Evolutionary conservation across 2,329 filamentous ascomycete species (phyloP).

Genomic region (Colletotrichum graminicola): DNA sequence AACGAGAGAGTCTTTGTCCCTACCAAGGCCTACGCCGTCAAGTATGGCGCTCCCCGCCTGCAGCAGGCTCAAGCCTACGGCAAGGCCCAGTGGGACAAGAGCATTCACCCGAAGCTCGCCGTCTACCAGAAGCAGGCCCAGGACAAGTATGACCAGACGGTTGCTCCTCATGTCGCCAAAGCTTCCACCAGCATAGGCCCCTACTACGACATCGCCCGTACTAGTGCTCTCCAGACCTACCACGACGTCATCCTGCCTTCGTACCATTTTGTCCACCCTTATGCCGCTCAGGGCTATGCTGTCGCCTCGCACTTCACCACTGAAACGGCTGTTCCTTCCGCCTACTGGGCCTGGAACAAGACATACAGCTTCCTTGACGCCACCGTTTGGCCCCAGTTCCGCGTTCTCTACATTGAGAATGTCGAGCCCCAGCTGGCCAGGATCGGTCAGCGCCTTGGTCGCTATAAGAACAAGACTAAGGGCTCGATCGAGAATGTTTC

Average conservation of each 20-base stretch:
- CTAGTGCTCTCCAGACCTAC: slow-evolving; percentile 75
- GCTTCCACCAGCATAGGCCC: slow-evolving; percentile 71
- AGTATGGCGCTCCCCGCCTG: slow-evolving; percentile 81
- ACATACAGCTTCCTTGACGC: slow-evolving; percentile 78
- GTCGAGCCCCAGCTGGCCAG: slow-evolving; percentile 95
- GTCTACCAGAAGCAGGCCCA: slow-evolving; percentile 72
- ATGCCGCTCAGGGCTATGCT: slow-evolving; percentile 76
- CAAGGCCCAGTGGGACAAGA: slow-evolving; percentile 81
- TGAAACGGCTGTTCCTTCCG: slow-evolving; percentile 78
- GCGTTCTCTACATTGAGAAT: slow-evolving; percentile 86
- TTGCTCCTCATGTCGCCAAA: slow-evolving; percentile 81
- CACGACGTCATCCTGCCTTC: slow-evolving; percentile 80
- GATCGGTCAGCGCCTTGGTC: slow-evolving; percentile 89
- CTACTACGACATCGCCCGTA: slow-evolving; percentile 77
- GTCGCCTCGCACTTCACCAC: slow-evolving; percentile 75
- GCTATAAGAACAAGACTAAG: slow-evolving; percentile 70
- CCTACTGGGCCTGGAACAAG: slow-evolving; percentile 77
- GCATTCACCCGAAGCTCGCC: slow-evolving; percentile 79
- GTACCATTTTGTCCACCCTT: slow-evolving; percentile 80
- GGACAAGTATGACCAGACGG: slow-evolving; percentile 74
- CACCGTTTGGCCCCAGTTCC: slow-evolving; percentile 84
- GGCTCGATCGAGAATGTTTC: slow-evolving; percentile 49
- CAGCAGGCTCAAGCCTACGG: slow-evolving; percentile 75
- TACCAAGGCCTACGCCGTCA: slow-evolving; percentile 72
- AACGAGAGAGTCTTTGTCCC: slow-evolving; percentile 78